Evolutionary conservation across 2,329 filamentous ascomycete species (phyloP).

Genomic region (Cadophora sp.): DNA sequence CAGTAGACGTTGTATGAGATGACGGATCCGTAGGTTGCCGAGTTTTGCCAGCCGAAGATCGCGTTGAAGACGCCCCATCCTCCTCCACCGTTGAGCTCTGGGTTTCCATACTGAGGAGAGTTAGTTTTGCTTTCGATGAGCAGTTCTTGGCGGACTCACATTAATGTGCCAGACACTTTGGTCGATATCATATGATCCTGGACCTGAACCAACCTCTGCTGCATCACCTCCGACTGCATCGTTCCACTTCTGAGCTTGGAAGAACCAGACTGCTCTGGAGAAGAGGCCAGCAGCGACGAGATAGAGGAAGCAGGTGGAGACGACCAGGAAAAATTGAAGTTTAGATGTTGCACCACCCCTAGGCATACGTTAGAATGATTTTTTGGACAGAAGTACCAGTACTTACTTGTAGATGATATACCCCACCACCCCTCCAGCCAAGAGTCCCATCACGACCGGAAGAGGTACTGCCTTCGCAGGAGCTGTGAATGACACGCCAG

Average conservation of each 20-base stretch:
- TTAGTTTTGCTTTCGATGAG: slow-evolving; percentile 15
- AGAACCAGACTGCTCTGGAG: slow-evolving; percentile 76
- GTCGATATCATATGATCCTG: slow-evolving; percentile 81
- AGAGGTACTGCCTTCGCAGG: slow-evolving; percentile 80
- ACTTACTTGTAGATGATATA: slow-evolving; percentile 80
- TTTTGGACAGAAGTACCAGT: background rate
- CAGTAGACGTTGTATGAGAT: slow-evolving; percentile 90
- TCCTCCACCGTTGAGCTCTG: slow-evolving; percentile 72
- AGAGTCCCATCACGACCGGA: slow-evolving; percentile 74
- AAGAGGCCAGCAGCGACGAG: slow-evolving; percentile 84
- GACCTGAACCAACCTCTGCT: slow-evolving; percentile 67
- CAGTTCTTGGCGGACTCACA: slow-evolving; percentile 51
- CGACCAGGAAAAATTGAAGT: slow-evolving; percentile 79
- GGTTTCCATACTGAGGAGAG: slow-evolving; percentile 74
- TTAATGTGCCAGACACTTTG: slow-evolving; percentile 85
- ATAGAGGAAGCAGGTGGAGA: slow-evolving; percentile 83
- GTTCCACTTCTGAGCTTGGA: slow-evolving; percentile 73
- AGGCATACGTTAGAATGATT: slow-evolving; percentile 23
- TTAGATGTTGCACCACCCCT: slow-evolving; percentile 69
- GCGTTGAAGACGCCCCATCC: slow-evolving; percentile 91
- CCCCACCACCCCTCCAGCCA: slow-evolving; percentile 71
- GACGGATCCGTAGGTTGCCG: slow-evolving; percentile 85
- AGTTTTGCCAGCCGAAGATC: slow-evolving; percentile 87
- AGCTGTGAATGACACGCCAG: slow-evolving; percentile 78
- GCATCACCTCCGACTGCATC: slow-evolving; percentile 57